A percentile compares a stretch with the other conserved stretches of the same genome.
These are phyloP conservation scores for Gymnopilus dilepis DNA, from an alignment of 768 basidiomycete species.

Conservation along the genomic window DNA sequence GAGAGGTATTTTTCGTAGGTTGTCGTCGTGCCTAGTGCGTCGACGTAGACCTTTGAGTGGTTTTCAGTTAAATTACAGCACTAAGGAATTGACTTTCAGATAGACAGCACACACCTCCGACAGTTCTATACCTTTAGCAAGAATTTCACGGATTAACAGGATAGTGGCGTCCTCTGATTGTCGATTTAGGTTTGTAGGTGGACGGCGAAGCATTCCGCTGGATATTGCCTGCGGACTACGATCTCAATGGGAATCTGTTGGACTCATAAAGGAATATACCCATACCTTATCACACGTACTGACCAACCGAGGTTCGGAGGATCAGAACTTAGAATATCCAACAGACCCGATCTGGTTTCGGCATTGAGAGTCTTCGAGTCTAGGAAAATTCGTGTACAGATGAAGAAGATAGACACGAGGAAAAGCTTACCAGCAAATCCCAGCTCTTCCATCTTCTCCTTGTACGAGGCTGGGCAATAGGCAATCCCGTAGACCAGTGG, in stretches of 20 bases:
- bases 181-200: conserved; percentile 85
- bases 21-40: conserved; percentile 88
- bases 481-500: conserved; percentile 97
- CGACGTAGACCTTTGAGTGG: conserved; percentile 78
- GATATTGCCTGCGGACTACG: conserved; percentile 90
- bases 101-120: conserved; percentile 60
- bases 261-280: background rate
- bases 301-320: conserved; percentile 80
- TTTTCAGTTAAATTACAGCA: background rate
- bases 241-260: conserved; percentile 1
- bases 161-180: conserved; percentile 92
- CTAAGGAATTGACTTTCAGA: background rate
- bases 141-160: conserved; percentile 81
- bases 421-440: conserved; percentile 82
- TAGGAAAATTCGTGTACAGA: conserved; percentile 33
- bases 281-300: conserved; percentile 74
- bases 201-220: conserved; percentile 84
- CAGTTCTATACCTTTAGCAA: conserved; percentile 80
- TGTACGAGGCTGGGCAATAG: conserved; percentile 84
- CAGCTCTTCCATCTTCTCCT: conserved; percentile 71
- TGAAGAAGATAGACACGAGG: background rate
- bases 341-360: conserved; percentile 65
- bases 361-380: conserved; percentile 92
- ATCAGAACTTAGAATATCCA: conserved; percentile 72
- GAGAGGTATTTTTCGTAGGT: conserved; percentile 88